A percentile compares a stretch with the other conserved stretches of the same genome.
These are phyloP conservation scores for Pseudonectria buxi DNA, from an alignment of 2,329 filamentous ascomycete species.

Conservation along the genomic window DNA sequence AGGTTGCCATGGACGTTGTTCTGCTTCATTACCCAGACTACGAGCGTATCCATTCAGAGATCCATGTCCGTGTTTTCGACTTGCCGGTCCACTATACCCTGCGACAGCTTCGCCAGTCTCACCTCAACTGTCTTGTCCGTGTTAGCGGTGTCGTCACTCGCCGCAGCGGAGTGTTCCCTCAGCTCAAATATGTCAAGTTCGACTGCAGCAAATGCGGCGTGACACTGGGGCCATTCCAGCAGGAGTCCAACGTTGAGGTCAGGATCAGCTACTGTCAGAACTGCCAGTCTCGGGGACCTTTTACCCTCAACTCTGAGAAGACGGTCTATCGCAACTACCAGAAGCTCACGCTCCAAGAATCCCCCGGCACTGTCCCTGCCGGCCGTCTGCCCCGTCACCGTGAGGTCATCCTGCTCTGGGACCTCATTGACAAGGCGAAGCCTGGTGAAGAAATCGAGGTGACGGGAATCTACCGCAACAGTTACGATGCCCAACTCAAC, in stretches of 20 bases:
- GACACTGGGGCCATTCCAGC: slow-evolving; percentile 91
- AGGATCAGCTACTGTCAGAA: slow-evolving; percentile 95
- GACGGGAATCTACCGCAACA: slow-evolving; percentile 95
- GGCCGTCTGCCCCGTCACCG: slow-evolving; percentile 88
- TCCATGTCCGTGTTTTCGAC: slow-evolving; percentile 94
- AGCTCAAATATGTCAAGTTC: slow-evolving; percentile 98
- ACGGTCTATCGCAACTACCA: slow-evolving; percentile 99
- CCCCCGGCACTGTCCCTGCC: slow-evolving; percentile 91
- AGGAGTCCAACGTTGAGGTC: slow-evolving; percentile 93
- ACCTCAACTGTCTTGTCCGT: slow-evolving; percentile 90
- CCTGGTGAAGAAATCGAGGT: slow-evolving; percentile 97
- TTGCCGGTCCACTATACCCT: slow-evolving; percentile 92
- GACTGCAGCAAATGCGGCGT: slow-evolving; percentile 90
- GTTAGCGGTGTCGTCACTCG: slow-evolving; percentile 94
- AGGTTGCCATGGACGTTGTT: slow-evolving; percentile 93
- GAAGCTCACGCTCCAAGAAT: slow-evolving; percentile 94
- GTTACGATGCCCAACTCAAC: slow-evolving; percentile 95
- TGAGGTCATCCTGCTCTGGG: slow-evolving; percentile 93
- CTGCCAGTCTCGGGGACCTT: slow-evolving; percentile 91
- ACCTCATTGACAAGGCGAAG: slow-evolving; percentile 93
- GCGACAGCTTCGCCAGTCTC: slow-evolving; percentile 87
- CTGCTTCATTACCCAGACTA: slow-evolving; percentile 96
- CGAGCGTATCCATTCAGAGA: slow-evolving; percentile 93
- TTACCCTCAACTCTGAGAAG: slow-evolving; percentile 93
- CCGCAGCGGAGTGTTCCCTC: slow-evolving; percentile 90